phyloP scores from a whole-genome alignment of 2,329 filamentous ascomycete species.

The Clonostachys rhizophaga region DNA sequence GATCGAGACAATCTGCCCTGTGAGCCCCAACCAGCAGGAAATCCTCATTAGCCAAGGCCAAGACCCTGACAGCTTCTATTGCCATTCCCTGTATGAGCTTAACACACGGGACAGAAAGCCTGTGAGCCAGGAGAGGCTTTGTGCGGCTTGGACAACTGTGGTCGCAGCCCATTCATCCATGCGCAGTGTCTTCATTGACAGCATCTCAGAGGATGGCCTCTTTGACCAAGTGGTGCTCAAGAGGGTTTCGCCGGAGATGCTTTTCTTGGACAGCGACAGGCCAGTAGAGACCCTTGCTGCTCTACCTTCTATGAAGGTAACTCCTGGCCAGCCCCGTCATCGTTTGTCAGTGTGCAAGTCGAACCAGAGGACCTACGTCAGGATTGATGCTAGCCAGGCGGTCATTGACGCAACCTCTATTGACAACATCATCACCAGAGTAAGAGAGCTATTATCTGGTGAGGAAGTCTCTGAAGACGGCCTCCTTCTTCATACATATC shows the following conservation, averaged over 20 bases:
- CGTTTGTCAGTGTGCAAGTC: constrained; percentile 44
- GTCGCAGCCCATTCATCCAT: constrained; percentile 38
- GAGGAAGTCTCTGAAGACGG: constrained; percentile 10
- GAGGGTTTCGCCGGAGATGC: constrained; percentile 42
- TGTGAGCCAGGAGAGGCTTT: constrained; percentile 38
- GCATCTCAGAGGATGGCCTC: constrained; percentile 39
- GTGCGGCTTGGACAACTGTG: constrained; percentile 44
- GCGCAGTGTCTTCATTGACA: constrained; percentile 47
- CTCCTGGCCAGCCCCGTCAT: constrained; percentile 36
- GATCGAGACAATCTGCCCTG: constrained; percentile 43
- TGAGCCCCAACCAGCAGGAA: constrained; percentile 41
- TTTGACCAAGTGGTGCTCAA: constrained; percentile 45
- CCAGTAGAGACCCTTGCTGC: constrained; percentile 27
- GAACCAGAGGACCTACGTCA: constrained; percentile 34
- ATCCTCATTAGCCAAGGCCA: constrained; percentile 40
- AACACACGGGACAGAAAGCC: constrained; percentile 24
- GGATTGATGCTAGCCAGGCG: constrained; percentile 45
- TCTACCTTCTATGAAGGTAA: constrained; percentile 32
- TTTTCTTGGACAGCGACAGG: constrained; percentile 42
- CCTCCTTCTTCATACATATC: constrained; percentile 13
- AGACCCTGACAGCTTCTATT: constrained; percentile 32
- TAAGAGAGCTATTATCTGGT: constrained; percentile 21
- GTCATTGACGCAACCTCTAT: constrained; percentile 34
- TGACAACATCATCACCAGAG: constrained; percentile 1
- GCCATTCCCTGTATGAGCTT: constrained; percentile 43